Percentiles rank a stretch among this genome's conserved stretches.
These are phyloP conservation scores for Suaeda aralocaspica DNA, from an alignment of 148 eudicot genomes.

Conservation along the genomic window DNA sequence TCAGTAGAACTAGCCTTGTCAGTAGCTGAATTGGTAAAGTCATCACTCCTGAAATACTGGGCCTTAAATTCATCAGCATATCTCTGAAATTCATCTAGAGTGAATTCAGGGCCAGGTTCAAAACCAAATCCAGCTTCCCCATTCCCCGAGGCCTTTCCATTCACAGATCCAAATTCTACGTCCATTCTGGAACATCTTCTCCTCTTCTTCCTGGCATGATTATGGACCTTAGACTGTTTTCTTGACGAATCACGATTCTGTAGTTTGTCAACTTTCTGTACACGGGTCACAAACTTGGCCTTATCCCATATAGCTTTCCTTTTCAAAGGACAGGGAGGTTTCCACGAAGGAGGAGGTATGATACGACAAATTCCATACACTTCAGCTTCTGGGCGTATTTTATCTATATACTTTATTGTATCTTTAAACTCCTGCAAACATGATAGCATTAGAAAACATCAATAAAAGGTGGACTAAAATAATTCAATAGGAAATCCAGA, in stretches of 20 bases:
- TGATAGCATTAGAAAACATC: conserved; percentile 17
- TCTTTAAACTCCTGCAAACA: conserved; percentile 78
- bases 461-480: too few relatives aligned
- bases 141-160: conserved; percentile 26
- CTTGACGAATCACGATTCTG: conserved; percentile 72
- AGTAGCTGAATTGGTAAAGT: conserved; percentile 28
- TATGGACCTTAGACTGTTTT: conserved; percentile 36
- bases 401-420: conserved; percentile 63
- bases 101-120: conserved; percentile 91
- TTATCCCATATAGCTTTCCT: conserved; percentile 67
- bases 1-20: conserved; percentile 26
- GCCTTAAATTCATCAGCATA: conserved; percentile 79
- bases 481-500: neutral
- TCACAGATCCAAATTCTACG: conserved; percentile 39
- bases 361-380: conserved; percentile 90
- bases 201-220: conserved; percentile 61
- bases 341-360: conserved; percentile 92
- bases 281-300: conserved; percentile 67
- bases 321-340: conserved; percentile 75
- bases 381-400: conserved; percentile 75
- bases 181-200: conserved; percentile 63
- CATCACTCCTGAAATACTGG: conserved; percentile 59
- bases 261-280: conserved; percentile 90
- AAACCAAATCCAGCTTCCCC: conserved; percentile 62
- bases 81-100: conserved; percentile 74